Conservation (phyloP, 192 early-diverging fungal species). For the Backusella australiensis region DNA sequence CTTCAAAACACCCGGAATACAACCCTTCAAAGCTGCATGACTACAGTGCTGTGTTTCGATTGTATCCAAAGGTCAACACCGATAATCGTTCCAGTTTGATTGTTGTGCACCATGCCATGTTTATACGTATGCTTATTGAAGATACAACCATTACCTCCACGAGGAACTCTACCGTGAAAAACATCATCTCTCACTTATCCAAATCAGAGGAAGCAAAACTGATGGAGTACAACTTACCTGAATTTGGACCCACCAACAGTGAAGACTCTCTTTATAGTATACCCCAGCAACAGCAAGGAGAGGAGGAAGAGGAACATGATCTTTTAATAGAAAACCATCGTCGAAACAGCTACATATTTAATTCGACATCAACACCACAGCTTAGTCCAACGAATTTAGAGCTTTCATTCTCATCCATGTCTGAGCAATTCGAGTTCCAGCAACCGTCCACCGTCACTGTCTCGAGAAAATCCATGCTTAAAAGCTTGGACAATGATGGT, state of each 20-base stretch:
- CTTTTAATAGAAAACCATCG: background rate
- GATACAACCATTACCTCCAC: background rate
- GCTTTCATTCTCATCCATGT: background rate
- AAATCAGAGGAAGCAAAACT: background rate
- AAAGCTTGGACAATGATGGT: background rate
- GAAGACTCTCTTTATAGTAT: background rate
- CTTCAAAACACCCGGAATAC: slow-evolving; percentile 10
- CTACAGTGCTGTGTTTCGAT: slow-evolving; percentile 25
- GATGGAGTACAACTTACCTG: background rate
- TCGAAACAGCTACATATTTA: background rate
- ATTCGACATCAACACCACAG: background rate
- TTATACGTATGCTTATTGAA: background rate
- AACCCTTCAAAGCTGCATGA: slow-evolving; percentile 14
- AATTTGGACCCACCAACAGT: background rate
- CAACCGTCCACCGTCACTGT: background rate
- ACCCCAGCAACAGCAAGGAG: background rate
- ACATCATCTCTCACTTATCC: background rate
- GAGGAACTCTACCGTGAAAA: background rate
- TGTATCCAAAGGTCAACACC: slow-evolving; percentile 26
- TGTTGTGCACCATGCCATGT: background rate
- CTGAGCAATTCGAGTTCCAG: background rate
- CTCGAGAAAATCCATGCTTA: background rate
- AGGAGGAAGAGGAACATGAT: background rate
- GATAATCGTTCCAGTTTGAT: slow-evolving; percentile 29
- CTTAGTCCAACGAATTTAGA: background rate